These are phyloP conservation scores for Tricharina praecox DNA, from an alignment of 495 filamentous ascomycete genomes.

Conservation along the genomic window DNA sequence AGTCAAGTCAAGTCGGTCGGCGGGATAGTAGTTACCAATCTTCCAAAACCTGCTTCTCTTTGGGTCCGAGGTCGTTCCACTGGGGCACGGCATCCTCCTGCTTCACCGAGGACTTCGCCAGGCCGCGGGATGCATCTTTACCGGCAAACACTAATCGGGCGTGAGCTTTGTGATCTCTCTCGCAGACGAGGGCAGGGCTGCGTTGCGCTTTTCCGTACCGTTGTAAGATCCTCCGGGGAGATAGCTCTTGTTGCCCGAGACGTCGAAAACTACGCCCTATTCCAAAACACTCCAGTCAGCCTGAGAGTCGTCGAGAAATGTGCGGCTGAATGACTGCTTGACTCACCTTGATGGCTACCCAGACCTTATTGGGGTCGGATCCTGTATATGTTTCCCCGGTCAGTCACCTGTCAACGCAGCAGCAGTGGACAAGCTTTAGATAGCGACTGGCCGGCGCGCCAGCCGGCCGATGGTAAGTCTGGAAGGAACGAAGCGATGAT, in stretches of 20 bases:
- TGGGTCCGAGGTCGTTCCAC: conserved; percentile 72
- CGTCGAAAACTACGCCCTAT: conserved; percentile 81
- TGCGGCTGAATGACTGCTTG: conserved; percentile 1
- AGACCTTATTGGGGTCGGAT: conserved; percentile 47
- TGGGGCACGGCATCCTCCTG: conserved; percentile 65
- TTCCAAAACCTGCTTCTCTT: conserved; percentile 64
- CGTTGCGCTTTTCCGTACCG: too few relatives aligned
- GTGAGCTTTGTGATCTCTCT: too few relatives aligned
- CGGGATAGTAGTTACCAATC: conserved; percentile 45
- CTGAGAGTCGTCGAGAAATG: not conserved
- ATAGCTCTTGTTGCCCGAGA: conserved; percentile 72
- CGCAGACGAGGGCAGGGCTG: too few relatives aligned
- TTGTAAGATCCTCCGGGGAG: conserved; percentile 67
- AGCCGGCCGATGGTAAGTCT: too few relatives aligned
- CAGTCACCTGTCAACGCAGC: too few relatives aligned
- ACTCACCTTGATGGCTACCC: conserved; percentile 76
- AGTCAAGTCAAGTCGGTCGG: not conserved
- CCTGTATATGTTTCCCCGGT: too few relatives aligned
- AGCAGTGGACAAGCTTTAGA: too few relatives aligned
- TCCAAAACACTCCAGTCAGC: conserved; percentile 7
- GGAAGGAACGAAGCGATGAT: conserved; percentile 3
- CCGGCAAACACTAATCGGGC: conserved; percentile 65
- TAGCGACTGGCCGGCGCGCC: too few relatives aligned
- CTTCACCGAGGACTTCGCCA: conserved; percentile 74
- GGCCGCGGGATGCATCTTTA: conserved; percentile 79